A percentile compares a stretch with the other conserved stretches of the same genome.
Conservation (phyloP, 305 asterid species). For the Solanum hybrid region DNA sequence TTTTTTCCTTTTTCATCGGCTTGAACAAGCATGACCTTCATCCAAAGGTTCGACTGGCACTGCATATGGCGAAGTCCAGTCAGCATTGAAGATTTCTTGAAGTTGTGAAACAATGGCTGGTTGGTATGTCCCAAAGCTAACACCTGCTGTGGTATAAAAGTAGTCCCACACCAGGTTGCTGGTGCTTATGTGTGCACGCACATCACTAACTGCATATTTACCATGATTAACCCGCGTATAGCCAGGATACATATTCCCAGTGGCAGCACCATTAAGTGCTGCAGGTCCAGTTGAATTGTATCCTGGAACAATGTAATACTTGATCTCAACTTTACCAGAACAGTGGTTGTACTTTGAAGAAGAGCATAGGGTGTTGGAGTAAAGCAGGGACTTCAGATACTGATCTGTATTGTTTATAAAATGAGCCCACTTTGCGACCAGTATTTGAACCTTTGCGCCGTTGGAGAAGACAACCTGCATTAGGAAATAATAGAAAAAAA, state of each 20-base stretch:
- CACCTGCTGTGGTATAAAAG: conserved; percentile 67
- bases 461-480: conserved; percentile 63
- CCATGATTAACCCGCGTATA: conserved; percentile 85
- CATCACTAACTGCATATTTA: conserved; percentile 72
- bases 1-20: conserved; percentile 11
- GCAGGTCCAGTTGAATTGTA: conserved; percentile 78
- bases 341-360: conserved; percentile 63
- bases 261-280: conserved; percentile 31
- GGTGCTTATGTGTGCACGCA: conserved; percentile 73
- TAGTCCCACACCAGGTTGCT: conserved; percentile 85
- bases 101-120: conserved; percentile 59
- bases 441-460: conserved; percentile 55
- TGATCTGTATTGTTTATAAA: conserved; percentile 56
- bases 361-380: conserved; percentile 60
- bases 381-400: conserved; percentile 67
- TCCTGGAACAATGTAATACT: conserved; percentile 71
- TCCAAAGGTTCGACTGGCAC: conserved; percentile 44
- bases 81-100: conserved; percentile 72
- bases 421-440: conserved; percentile 78
- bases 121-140: conserved; percentile 71
- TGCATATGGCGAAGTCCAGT: conserved; percentile 77
- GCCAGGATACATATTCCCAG: conserved; percentile 58
- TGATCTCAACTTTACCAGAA: conserved; percentile 67
- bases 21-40: conserved; percentile 33
- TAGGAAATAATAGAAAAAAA: neutral